Percentiles rank a stretch among this genome's conserved stretches.
phyloP scores from a whole-genome alignment of 257 asterid species.

The Solanum rostratum region DNA sequence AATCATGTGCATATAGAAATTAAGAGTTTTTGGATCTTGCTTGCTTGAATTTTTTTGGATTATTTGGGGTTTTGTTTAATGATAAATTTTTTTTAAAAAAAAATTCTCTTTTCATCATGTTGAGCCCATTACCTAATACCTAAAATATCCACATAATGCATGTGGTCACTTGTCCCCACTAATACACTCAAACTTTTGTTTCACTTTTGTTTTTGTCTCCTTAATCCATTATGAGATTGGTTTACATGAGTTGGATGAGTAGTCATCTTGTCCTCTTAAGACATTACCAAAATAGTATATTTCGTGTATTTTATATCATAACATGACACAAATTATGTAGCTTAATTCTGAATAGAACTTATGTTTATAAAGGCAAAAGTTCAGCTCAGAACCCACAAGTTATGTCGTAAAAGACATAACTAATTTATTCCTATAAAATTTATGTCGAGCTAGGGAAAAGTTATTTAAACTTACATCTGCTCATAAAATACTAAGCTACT shows the following conservation, averaged over 20 bases:
- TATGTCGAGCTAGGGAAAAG: no score
- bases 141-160: background rate
- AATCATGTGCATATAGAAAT: background rate
- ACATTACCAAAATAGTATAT: background rate
- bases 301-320: background rate
- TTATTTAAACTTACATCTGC: no score
- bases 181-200: background rate
- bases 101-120: background rate
- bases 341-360: no score
- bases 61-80: background rate
- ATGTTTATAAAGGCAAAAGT: background rate
- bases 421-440: no score
- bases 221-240: background rate
- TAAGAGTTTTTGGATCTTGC: background rate
- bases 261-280: background rate
- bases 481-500: no score
- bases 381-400: background rate
- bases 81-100: accelerated
- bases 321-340: background rate
- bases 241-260: background rate
- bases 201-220: background rate
- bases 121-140: background rate
- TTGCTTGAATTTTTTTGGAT: background rate
- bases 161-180: background rate
- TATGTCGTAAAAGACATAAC: background rate